Percentiles rank a stretch among this genome's conserved stretches.
These are phyloP conservation scores for Chionographis japonica DNA, from an alignment of 106 monocot genomes.

Conservation along the genomic window DNA sequence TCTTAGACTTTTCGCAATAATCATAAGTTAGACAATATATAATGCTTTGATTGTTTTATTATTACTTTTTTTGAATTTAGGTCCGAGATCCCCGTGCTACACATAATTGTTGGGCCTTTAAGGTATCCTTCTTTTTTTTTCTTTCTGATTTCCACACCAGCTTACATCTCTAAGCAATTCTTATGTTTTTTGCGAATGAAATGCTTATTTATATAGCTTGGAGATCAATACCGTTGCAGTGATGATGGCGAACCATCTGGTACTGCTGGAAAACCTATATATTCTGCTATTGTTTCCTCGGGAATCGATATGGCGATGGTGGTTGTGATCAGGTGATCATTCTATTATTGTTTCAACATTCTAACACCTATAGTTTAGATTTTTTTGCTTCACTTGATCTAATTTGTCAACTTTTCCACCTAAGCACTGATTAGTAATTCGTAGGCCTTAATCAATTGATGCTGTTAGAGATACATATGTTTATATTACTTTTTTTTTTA, in stretches of 20 bases:
- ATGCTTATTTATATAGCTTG: constrained; percentile 44
- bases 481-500: too few relatives aligned
- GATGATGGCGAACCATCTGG: constrained; percentile 98
- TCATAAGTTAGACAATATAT: too few relatives aligned
- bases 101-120: constrained; percentile 98
- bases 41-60: neutral
- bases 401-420: too few relatives aligned
- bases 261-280: constrained; percentile 91
- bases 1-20: too few relatives aligned
- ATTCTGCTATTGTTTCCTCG: constrained; percentile 81
- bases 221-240: constrained; percentile 79
- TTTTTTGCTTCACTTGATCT: neutral
- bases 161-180: constrained; percentile 3
- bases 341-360: neutral
- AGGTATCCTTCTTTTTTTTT: constrained; percentile 34
- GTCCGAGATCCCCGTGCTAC: constrained; percentile 75
- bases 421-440: too few relatives aligned
- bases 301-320: constrained; percentile 98
- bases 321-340: constrained; percentile 77
- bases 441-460: too few relatives aligned
- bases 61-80: constrained; percentile 19
- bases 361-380: neutral
- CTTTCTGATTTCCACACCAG: neutral
- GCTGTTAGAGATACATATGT: too few relatives aligned
- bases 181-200: neutral